A percentile compares a stretch with the other conserved stretches of the same genome.
These are phyloP conservation scores for Lepidopterella palustris DNA, from an alignment of 495 filamentous ascomycete genomes.

Conservation along the genomic window DNA sequence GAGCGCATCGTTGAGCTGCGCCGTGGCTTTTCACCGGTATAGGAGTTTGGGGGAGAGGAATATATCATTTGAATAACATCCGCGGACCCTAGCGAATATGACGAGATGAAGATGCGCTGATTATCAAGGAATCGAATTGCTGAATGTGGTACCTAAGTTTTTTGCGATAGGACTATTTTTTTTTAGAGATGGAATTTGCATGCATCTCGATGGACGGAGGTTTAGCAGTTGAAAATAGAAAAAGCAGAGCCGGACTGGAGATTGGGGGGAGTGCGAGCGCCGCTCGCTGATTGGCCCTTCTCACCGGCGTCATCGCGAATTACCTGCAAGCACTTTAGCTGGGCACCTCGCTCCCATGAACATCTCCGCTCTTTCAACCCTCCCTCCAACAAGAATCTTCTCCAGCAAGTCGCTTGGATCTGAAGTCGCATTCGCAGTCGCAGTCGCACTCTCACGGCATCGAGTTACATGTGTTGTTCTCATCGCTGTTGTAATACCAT, in stretches of 20 bases:
- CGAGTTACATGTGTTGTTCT: neutral
- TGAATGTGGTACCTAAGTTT: neutral
- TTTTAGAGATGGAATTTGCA: neutral
- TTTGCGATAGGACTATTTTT: neutral
- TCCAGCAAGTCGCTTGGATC: neutral
- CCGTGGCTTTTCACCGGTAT: neutral
- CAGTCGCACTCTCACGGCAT: neutral
- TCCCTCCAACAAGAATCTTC: neutral
- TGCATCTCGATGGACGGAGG: neutral
- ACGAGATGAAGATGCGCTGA: neutral
- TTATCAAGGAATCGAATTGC: neutral
- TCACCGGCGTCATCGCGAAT: neutral
- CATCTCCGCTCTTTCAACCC: neutral
- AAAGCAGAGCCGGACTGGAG: neutral
- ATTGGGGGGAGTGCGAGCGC: neutral
- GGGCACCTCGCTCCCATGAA: neutral
- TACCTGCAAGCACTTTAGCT: neutral
- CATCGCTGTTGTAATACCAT: neutral
- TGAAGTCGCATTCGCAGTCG: slow-evolving; percentile 2
- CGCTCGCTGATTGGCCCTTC: neutral
- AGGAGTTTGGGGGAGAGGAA: no score
- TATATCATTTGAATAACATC: no score
- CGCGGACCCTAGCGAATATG: no score
- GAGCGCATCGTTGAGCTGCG: neutral
- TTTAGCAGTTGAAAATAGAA: neutral